Evolutionary conservation across 441 rosid genomes (phyloP).

Genomic region (Eutrema salsugineum): DNA sequence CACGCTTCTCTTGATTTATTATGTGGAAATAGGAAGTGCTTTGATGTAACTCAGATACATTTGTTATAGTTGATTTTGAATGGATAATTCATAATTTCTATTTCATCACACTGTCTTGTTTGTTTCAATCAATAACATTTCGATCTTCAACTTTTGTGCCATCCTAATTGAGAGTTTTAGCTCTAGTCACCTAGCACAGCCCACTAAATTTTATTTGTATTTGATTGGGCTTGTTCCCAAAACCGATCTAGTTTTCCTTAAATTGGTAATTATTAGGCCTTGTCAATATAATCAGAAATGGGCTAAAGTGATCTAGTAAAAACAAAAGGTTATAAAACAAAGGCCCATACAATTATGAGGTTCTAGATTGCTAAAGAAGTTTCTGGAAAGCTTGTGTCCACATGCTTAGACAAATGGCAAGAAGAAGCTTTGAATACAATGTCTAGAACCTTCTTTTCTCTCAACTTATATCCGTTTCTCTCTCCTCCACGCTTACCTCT

Average conservation of each 20-base stretch:
- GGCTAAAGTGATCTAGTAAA: neutral
- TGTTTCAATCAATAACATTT: too few relatives aligned
- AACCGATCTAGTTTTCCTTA: neutral
- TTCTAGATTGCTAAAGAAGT: conserved; percentile 13
- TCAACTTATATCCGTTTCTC: conserved; percentile 5
- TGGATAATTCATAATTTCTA: too few relatives aligned
- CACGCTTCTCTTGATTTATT: too few relatives aligned
- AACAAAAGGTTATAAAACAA: neutral
- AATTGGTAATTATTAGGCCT: neutral
- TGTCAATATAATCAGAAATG: neutral
- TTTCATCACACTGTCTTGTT: too few relatives aligned
- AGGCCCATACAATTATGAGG: neutral
- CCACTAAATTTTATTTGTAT: too few relatives aligned
- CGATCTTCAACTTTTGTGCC: too few relatives aligned
- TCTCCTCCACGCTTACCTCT: conserved; percentile 1
- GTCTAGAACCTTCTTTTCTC: conserved; percentile 44
- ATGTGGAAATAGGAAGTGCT: too few relatives aligned
- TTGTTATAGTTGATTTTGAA: too few relatives aligned
- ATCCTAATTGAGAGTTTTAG: too few relatives aligned
- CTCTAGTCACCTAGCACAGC: too few relatives aligned
- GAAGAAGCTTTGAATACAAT: neutral
- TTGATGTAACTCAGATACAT: too few relatives aligned
- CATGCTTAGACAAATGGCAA: conserved; percentile 13
- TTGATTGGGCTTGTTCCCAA: too few relatives aligned
- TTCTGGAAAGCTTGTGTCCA: conserved; percentile 23